Evolutionary conservation across 2,329 filamentous ascomycete species (phyloP), one percentile per base, ranked within the genome.

Genomic region (Ceratocystis lukuohia): DNA sequence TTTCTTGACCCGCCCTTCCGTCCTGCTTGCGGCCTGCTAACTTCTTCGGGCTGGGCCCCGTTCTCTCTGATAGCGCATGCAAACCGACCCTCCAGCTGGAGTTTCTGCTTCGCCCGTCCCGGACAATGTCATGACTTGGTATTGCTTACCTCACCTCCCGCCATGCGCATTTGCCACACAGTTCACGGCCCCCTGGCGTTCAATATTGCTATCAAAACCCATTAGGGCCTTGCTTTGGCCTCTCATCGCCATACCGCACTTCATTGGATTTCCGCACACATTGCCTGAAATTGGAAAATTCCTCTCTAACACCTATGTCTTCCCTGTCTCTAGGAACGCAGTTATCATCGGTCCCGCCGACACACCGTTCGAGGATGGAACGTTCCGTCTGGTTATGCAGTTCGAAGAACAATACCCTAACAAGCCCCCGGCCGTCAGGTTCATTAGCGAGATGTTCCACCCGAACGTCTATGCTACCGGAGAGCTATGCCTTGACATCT

Each of bases 321-420:
- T 48, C 20, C 56, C 33, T 28, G 17, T 48, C 46, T 68, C 61
- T 71, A 96, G 93, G 93, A 99, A 99, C 75, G 93, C 93, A 66
- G 93, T 97, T 69, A 99, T 99, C 69, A 97, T 99, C 72, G 93
- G 93, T 8, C 93, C 93, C 48, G 91, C 91, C 68, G 94, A 99
- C 73, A 99, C 94, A 1, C 93, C 94, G 0, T 99, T 97, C 73
- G 94, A 99, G 77, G 94, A 99, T 76, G 94, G 94, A 69, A 99
- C 94, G 25, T 99, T 99, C 76, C 84, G 93, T 70, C 86, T 99
- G 10, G 92, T 97, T 64, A 97, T 99, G 93, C 91, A 96, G 74
- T 99, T 99, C 72, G 94, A 97, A 75, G 94, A 99, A 76, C 92
- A 96, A 73, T 99, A 99, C 73, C 94, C 94, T 37, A 99, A 97